Base-by-base conservation (phyloP, 352 stramenopile species). In the Globisporangium paddicum region DNA sequence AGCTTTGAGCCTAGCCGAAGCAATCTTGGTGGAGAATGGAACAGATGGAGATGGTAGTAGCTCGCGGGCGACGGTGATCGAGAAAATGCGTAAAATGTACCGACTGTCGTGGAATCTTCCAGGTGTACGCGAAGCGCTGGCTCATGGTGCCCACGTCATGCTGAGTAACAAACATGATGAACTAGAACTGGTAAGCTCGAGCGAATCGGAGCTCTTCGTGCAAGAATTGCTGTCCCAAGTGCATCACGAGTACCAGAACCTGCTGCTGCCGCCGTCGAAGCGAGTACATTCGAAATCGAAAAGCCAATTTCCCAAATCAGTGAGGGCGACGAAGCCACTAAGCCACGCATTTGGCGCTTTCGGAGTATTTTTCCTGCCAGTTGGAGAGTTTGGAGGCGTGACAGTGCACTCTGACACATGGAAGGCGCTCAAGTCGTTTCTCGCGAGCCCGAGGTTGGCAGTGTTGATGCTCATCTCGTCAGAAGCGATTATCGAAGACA, bases 21-120 rank as follows among this genome's bases (percentile, higher is more conserved):
- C 55, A 21, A 23, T 13, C 23, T 40, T 26, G 14, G 19, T 23
- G 26, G 9, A 26, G 30, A 40, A 56, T 11, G 14, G 14, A 42
- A 19, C 37, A 42, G 1, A 16, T 42, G 16, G 19, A 19, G 1
- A 6, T 38, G 19, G 53, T 37, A 18, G 26, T 21, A 19, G 45
- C 1, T 19, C 1, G 32, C 18, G 4, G 10, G 30, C 28, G 40
- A 44, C 44, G 0, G 60, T 86, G 28, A 49, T 69, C 6, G 58
- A 72, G 1, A 69, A 75, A 13, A 57, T 93, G 28, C 72, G 77
- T 1, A 58, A 88, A 38, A 63, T 76, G 25, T 84, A 86, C 28
- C 69, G 82, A n/a, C 41, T 78, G 5, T 45, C 60, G 4, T 93
- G 82, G 82, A 89, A 73, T 38, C 56, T 72, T 14, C 80, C 82